A percentile compares a stretch with the other conserved stretches of the same genome.
These are phyloP conservation scores for Gypsophila paniculata DNA, from an alignment of 179 eudicot species.

Conservation along the genomic window DNA sequence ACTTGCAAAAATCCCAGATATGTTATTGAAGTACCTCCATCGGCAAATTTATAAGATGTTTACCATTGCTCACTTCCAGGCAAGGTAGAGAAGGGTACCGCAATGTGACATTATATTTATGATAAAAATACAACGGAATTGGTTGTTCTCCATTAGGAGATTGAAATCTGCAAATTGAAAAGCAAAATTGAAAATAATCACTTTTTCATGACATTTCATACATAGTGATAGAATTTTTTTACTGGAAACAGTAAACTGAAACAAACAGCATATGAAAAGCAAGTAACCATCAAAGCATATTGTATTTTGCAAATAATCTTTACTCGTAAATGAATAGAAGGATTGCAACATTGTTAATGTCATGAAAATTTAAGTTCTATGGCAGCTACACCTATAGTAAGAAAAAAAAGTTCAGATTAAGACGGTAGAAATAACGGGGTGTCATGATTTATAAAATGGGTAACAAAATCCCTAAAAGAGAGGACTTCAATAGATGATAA, in stretches of 20 bases:
- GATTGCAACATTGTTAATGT: not conserved
- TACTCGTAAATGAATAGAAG: not conserved
- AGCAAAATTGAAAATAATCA: not conserved
- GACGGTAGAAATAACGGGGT: not conserved
- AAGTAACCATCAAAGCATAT: not conserved
- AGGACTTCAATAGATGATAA: not conserved
- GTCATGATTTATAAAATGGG: not conserved
- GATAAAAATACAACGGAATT: slow-evolving; percentile 11
- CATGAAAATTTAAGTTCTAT: too few relatives aligned
- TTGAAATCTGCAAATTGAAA: slow-evolving; percentile 6
- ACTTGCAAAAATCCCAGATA: not conserved
- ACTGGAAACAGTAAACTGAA: too few relatives aligned
- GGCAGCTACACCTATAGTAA: not conserved
- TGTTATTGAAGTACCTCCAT: slow-evolving; percentile 12
- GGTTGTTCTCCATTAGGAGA: not conserved
- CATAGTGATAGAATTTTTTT: not conserved
- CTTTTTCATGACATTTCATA: not conserved
- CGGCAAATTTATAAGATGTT: slow-evolving; percentile 16
- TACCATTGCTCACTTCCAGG: slow-evolving; percentile 15
- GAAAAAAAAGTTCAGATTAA: not conserved
- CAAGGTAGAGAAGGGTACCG: slow-evolving; percentile 20
- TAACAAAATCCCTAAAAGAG: not conserved
- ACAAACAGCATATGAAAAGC: too few relatives aligned
- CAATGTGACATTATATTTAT: slow-evolving; percentile 3
- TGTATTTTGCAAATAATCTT: not conserved